These are phyloP conservation scores for Penicillium paradoxum DNA, from an alignment of 495 filamentous ascomycete species.

Conservation along the genomic window DNA sequence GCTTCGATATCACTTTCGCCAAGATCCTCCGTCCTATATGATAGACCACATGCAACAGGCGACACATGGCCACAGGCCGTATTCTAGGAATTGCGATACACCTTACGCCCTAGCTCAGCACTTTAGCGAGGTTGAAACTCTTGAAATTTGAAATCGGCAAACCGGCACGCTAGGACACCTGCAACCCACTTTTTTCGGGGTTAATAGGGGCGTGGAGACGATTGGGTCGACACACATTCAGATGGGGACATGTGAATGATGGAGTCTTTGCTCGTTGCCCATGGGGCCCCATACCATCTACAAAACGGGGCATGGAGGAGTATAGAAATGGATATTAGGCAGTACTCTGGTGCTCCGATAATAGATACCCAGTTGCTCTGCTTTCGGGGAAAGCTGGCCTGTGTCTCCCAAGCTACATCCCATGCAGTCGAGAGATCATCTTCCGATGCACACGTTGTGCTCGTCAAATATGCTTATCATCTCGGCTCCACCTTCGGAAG, in stretches of 20 bases:
- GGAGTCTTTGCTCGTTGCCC: background rate
- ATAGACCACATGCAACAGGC: too few relatives aligned
- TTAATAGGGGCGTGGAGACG: background rate
- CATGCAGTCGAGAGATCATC: background rate
- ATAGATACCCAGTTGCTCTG: too few relatives aligned
- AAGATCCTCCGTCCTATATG: too few relatives aligned
- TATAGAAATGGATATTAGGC: background rate
- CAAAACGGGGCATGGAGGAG: background rate
- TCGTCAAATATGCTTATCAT: slow-evolving; percentile 3
- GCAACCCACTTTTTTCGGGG: slow-evolving; percentile 1
- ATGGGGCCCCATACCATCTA: background rate
- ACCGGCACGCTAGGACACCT: slow-evolving; percentile 25
- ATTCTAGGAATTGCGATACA: too few relatives aligned
- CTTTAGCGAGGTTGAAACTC: too few relatives aligned
- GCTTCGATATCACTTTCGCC: too few relatives aligned
- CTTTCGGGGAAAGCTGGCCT: too few relatives aligned
- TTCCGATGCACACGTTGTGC: background rate
- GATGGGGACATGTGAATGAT: background rate
- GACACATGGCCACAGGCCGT: too few relatives aligned
- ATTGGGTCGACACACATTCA: background rate
- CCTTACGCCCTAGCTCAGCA: too few relatives aligned
- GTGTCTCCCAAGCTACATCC: too few relatives aligned
- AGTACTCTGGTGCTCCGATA: background rate
- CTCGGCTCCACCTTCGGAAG: slow-evolving; percentile 2
- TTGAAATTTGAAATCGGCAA: slow-evolving; percentile 30